These are phyloP conservation scores for Fusarium anguioides DNA, from an alignment of 2,329 filamentous ascomycete genomes.

Conservation along the genomic window DNA sequence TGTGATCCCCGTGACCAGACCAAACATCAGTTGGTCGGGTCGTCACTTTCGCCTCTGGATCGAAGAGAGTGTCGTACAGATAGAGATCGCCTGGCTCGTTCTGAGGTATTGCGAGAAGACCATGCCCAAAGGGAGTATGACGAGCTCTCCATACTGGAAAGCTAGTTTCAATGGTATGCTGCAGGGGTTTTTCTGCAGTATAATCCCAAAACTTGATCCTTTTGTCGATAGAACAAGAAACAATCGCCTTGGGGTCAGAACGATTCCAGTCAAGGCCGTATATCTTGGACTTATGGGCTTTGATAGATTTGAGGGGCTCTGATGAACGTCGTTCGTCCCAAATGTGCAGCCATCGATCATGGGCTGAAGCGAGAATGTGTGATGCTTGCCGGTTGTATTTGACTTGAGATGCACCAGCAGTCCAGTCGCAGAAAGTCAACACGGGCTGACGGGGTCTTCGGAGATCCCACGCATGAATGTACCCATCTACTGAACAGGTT, in stretches of 20 bases:
- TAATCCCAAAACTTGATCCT: slow-evolving; percentile 97
- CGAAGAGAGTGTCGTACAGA: slow-evolving; percentile 77
- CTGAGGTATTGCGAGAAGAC: slow-evolving; percentile 90
- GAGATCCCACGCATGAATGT: slow-evolving; percentile 92
- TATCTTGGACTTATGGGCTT: slow-evolving; percentile 91
- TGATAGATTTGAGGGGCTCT: slow-evolving; percentile 82
- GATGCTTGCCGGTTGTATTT: slow-evolving; percentile 92
- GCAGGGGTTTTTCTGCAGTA: slow-evolving; percentile 69
- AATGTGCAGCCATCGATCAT: slow-evolving; percentile 87
- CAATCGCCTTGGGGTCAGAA: slow-evolving; percentile 74
- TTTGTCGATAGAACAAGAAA: slow-evolving; percentile 90
- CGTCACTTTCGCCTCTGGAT: slow-evolving; percentile 56
- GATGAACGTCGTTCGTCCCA: slow-evolving; percentile 89
- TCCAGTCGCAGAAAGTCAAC: slow-evolving; percentile 90
- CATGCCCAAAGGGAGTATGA: slow-evolving; percentile 89
- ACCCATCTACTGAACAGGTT: slow-evolving; percentile 92
- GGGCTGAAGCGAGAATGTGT: slow-evolving; percentile 89
- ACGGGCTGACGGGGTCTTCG: slow-evolving; percentile 78
- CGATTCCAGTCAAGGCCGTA: slow-evolving; percentile 97
- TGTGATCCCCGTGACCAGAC: slow-evolving; percentile 69
- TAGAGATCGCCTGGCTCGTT: slow-evolving; percentile 86
- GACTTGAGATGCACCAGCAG: slow-evolving; percentile 91
- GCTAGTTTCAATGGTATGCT: slow-evolving; percentile 81
- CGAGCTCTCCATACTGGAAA: slow-evolving; percentile 93
- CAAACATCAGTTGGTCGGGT: slow-evolving; percentile 67